These are phyloP conservation scores for Zymoseptoria tritici DNA, from an alignment of 2,329 filamentous ascomycete species.

Conservation along the genomic window DNA sequence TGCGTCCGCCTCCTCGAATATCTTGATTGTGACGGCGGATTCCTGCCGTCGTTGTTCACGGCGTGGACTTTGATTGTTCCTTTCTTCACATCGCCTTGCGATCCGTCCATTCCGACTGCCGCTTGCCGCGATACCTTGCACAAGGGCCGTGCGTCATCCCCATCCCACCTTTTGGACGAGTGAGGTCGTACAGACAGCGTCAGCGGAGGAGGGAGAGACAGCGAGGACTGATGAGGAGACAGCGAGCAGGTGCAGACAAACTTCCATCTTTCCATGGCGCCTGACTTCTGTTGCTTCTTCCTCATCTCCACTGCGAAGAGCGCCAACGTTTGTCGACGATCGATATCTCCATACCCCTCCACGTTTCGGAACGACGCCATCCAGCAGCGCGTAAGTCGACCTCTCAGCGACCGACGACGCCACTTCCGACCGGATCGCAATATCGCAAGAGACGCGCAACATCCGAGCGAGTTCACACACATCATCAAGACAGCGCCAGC, in stretches of 20 bases:
- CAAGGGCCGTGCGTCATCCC: not conserved
- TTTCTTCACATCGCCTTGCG: not conserved
- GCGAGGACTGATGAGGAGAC: not conserved
- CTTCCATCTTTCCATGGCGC: not conserved
- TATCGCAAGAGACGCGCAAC: not conserved
- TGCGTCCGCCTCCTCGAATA: not conserved
- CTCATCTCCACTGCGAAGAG: not conserved
- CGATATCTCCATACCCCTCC: too few relatives aligned
- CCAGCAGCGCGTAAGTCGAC: not conserved
- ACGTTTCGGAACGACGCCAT: too few relatives aligned
- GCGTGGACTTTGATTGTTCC: not conserved
- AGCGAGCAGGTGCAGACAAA: not conserved
- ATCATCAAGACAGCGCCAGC: too few relatives aligned
- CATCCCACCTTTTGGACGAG: not conserved
- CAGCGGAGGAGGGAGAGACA: not conserved
- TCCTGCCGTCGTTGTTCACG: not conserved
- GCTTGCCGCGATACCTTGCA: not conserved
- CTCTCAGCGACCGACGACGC: not conserved
- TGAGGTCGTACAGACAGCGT: not conserved
- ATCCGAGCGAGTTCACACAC: not conserved
- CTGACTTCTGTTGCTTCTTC: not conserved
- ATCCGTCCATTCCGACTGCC: not conserved
- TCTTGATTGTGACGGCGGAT: not conserved
- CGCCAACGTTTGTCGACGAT: not conserved
- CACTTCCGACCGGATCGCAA: not conserved